A percentile compares a stretch with the other conserved stretches of the same genome.
phyloP scores from a whole-genome alignment of 495 filamentous ascomycete species.

The Aspergillus panamensis region DNA sequence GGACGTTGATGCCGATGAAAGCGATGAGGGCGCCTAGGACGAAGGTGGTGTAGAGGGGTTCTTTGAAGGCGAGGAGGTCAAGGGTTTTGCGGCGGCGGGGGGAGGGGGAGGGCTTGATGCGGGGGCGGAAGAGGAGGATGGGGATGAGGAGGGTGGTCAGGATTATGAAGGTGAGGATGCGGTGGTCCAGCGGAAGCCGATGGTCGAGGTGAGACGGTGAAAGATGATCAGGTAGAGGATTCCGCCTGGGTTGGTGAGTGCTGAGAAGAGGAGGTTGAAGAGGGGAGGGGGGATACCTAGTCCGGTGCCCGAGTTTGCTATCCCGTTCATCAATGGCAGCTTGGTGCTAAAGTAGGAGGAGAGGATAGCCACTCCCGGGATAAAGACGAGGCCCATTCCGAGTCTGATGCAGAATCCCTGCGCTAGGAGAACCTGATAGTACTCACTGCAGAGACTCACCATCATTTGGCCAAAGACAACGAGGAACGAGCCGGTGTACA shows the following conservation, averaged over 20 bases:
- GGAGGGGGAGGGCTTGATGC: constrained; percentile 24
- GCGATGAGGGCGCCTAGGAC: constrained; percentile 23
- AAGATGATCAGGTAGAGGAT: constrained; percentile 50
- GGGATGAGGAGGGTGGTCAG: constrained; percentile 43
- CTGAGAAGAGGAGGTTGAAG: not conserved
- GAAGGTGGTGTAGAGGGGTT: constrained; percentile 31
- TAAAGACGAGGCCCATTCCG: constrained; percentile 32
- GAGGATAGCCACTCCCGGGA: constrained; percentile 32
- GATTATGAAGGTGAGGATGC: constrained; percentile 45
- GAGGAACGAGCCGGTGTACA: constrained; percentile 31
- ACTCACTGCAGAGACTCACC: constrained; percentile 32
- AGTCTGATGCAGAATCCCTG: constrained; percentile 37
- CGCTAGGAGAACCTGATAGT: constrained; percentile 32
- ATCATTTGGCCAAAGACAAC: constrained; percentile 43
- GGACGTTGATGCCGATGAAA: constrained; percentile 31
- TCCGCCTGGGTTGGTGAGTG: constrained; percentile 35
- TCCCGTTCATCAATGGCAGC: constrained; percentile 37
- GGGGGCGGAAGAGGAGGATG: constrained; percentile 35
- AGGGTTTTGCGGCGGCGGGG: constrained; percentile 19
- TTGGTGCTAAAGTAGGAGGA: constrained; percentile 33
- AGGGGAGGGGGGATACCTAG: not conserved
- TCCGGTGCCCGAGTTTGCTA: constrained; percentile 29
- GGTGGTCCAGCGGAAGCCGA: constrained; percentile 50
- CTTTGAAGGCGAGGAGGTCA: constrained; percentile 32
- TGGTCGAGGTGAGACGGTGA: constrained; percentile 32